phyloP scores from a whole-genome alignment of 441 rosid genomes.

The Euphorbia schlechtendalii region DNA sequence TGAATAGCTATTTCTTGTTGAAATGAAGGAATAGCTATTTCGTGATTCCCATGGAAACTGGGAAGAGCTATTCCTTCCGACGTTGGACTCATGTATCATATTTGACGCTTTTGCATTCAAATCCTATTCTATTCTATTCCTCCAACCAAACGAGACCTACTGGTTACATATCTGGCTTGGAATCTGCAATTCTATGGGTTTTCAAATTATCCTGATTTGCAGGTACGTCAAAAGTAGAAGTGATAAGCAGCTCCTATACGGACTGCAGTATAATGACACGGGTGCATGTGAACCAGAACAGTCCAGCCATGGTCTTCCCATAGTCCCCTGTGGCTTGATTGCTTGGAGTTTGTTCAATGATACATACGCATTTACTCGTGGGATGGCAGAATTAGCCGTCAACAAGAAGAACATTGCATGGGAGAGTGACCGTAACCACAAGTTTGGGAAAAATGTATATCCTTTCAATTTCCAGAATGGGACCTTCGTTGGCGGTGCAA shows the following conservation, averaged over 20 bases:
- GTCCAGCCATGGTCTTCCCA: slow-evolving; percentile 50
- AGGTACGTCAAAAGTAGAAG: slow-evolving; percentile 93
- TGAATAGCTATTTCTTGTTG: no score
- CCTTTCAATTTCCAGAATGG: slow-evolving; percentile 86
- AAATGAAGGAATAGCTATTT: no score
- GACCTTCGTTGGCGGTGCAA: slow-evolving; percentile 68
- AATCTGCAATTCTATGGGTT: not conserved
- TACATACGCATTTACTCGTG: slow-evolving; percentile 52
- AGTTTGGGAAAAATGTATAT: slow-evolving; percentile 77
- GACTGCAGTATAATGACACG: slow-evolving; percentile 38
- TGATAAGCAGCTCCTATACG: slow-evolving; percentile 65
- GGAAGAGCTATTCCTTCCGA: no score
- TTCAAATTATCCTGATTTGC: no score
- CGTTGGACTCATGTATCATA: no score
- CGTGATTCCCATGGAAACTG: no score
- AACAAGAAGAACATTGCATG: slow-evolving; percentile 66
- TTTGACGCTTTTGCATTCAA: no score
- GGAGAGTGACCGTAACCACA: slow-evolving; percentile 74
- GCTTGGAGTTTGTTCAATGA: slow-evolving; percentile 97
- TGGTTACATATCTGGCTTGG: slow-evolving; percentile 2
- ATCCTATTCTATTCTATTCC: no score
- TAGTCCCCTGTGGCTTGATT: slow-evolving; percentile 81
- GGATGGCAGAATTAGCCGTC: slow-evolving; percentile 33
- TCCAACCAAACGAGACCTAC: no score
- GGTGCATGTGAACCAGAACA: slow-evolving; percentile 72